These are phyloP conservation scores for Bipolaris gigantea DNA, from an alignment of 2,329 filamentous ascomycete genomes.

Conservation along the genomic window DNA sequence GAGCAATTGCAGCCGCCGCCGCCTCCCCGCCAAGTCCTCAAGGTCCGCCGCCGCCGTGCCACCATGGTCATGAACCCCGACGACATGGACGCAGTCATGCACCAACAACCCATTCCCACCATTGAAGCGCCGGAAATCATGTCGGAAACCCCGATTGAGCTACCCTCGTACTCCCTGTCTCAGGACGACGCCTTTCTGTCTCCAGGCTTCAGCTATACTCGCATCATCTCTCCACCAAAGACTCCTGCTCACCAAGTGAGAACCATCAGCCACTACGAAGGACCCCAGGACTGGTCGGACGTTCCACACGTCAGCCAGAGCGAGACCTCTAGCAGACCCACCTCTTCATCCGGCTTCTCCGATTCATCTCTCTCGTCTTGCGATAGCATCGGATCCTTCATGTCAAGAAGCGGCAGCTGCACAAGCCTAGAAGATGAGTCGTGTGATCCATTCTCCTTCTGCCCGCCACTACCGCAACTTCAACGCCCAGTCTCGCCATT, in stretches of 20 bases:
- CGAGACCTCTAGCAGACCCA: slow-evolving; percentile 56
- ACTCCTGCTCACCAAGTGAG: slow-evolving; percentile 51
- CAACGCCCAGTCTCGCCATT: slow-evolving; percentile 38
- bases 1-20: slow-evolving; percentile 47
- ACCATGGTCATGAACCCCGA: slow-evolving; percentile 33
- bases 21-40: slow-evolving; percentile 52
- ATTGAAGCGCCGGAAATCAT: slow-evolving; percentile 53
- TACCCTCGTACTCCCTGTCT: slow-evolving; percentile 28
- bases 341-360: slow-evolving; percentile 61
- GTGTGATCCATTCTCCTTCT: slow-evolving; percentile 58
- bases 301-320: slow-evolving; percentile 38
- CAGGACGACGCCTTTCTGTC: slow-evolving; percentile 48
- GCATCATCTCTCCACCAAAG: slow-evolving; percentile 52
- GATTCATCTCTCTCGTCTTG: slow-evolving; percentile 65
- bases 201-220: slow-evolving; percentile 42
- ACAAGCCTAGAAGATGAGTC: slow-evolving; percentile 63
- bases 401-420: slow-evolving; percentile 62
- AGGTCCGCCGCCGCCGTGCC: slow-evolving; percentile 52
- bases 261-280: slow-evolving; percentile 32
- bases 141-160: slow-evolving; percentile 28
- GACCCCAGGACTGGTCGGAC: slow-evolving; percentile 37
- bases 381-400: slow-evolving; percentile 59
- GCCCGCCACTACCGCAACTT: slow-evolving; percentile 37
- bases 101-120: slow-evolving; percentile 49
- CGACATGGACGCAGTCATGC: slow-evolving; percentile 31